Evolutionary conservation across 495 filamentous ascomycete species (phyloP).

Genomic region (Collariella sp.): DNA sequence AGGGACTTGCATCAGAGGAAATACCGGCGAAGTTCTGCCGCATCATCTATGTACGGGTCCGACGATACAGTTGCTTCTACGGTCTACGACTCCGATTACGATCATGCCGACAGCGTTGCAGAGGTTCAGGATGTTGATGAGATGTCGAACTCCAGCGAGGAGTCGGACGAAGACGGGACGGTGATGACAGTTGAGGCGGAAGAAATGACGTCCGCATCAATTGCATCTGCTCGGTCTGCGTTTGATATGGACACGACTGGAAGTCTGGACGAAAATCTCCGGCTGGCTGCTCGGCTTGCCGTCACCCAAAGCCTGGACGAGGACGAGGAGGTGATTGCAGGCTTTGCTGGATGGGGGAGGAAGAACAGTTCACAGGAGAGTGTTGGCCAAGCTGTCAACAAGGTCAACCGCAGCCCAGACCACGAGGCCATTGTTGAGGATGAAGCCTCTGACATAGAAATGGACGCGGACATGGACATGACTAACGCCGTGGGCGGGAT

Average conservation of each 20-base stretch:
- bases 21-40: slow-evolving; percentile 56
- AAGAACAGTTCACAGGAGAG: slow-evolving; percentile 20
- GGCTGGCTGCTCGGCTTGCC: slow-evolving; percentile 64
- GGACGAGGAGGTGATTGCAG: slow-evolving; percentile 72
- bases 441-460: slow-evolving; percentile 26
- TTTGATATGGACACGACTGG: slow-evolving; percentile 56
- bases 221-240: slow-evolving; percentile 47
- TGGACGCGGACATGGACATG: slow-evolving; percentile 46
- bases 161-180: slow-evolving; percentile 62
- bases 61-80: slow-evolving; percentile 66
- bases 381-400: slow-evolving; percentile 2
- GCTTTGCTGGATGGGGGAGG: slow-evolving; percentile 40
- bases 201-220: slow-evolving; percentile 61
- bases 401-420: slow-evolving; percentile 6
- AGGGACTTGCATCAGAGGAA: slow-evolving; percentile 59
- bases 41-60: slow-evolving; percentile 50
- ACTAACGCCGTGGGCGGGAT: slow-evolving; percentile 51
- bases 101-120: slow-evolving; percentile 49
- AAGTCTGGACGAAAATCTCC: slow-evolving; percentile 66
- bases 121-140: slow-evolving; percentile 48
- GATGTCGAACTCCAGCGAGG: slow-evolving; percentile 43
- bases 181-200: slow-evolving; percentile 63
- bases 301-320: slow-evolving; percentile 63
- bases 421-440: slow-evolving; percentile 16
- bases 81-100: slow-evolving; percentile 63